phyloP scores from a whole-genome alignment of 208 protist species.

The Trypanosoma avium region DNA sequence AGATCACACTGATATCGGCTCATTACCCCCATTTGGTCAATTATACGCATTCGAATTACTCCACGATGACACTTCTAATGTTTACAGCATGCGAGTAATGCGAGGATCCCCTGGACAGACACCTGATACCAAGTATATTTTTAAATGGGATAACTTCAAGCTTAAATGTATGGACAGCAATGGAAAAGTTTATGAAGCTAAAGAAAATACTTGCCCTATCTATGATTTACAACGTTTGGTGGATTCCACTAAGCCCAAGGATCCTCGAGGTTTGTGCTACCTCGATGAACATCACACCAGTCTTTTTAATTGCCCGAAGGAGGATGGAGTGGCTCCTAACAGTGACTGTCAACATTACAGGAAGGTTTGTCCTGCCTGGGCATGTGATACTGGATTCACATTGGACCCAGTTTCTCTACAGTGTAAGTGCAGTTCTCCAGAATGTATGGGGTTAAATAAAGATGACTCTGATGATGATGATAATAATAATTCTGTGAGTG shows the following conservation, averaged over 20 bases:
- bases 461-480: background rate
- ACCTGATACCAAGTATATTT: slow-evolving; percentile 35
- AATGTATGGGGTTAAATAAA: slow-evolving; percentile 2
- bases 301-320: slow-evolving; percentile 51
- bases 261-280: slow-evolving; percentile 55
- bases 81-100: slow-evolving; percentile 50
- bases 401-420: slow-evolving; percentile 9
- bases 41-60: slow-evolving; percentile 64
- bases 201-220: slow-evolving; percentile 51
- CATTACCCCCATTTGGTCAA: slow-evolving; percentile 64
- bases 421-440: slow-evolving; percentile 2
- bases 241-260: slow-evolving; percentile 42
- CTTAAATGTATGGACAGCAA: slow-evolving; percentile 47
- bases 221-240: slow-evolving; percentile 58
- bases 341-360: slow-evolving; percentile 42
- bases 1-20: slow-evolving; percentile 36
- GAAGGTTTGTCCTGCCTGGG: slow-evolving; percentile 35
- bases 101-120: slow-evolving; percentile 47
- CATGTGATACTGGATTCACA: slow-evolving; percentile 43
- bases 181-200: slow-evolving; percentile 34
- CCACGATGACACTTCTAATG: slow-evolving; percentile 33
- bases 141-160: slow-evolving; percentile 37
- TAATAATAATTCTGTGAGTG: slow-evolving; percentile 41
- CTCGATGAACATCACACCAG: slow-evolving; percentile 36
- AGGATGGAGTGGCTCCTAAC: background rate